These are phyloP conservation scores for Condylostoma magnum DNA, from an alignment of 169 alveolate species.

Conservation along the genomic window DNA sequence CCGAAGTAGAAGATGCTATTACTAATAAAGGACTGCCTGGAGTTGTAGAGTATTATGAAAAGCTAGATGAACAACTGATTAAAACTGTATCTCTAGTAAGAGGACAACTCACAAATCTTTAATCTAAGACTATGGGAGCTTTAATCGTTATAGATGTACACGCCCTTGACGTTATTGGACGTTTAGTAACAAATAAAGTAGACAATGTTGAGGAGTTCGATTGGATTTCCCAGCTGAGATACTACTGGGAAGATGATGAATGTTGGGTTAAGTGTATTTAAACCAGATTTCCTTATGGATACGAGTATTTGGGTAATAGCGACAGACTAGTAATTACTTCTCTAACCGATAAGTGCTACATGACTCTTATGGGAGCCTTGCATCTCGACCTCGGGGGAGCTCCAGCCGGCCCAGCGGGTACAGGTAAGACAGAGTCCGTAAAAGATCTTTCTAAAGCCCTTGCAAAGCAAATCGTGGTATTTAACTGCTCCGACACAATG, in stretches of 20 bases:
- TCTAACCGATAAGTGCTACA: conserved; percentile 87
- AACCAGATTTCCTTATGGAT: conserved; percentile 87
- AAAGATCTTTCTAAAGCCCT: conserved; percentile 88
- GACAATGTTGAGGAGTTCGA: conserved; percentile 76
- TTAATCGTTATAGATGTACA: conserved; percentile 95
- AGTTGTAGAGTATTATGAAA: conserved; percentile 58
- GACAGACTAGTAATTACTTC: conserved; percentile 87
- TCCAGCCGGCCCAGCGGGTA: conserved; percentile 92
- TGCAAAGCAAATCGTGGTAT: conserved; percentile 87
- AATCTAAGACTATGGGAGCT: conserved; percentile 88
- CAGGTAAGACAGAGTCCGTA: conserved; percentile 88
- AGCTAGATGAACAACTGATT: conserved; percentile 74
- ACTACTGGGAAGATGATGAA: conserved; percentile 95
- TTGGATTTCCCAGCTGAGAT: conserved; percentile 92
- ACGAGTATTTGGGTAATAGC: conserved; percentile 88
- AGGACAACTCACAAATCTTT: conserved; percentile 78
- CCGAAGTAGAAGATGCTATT: conserved; percentile 89
- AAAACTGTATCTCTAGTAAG: conserved; percentile 91
- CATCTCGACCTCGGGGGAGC: conserved; percentile 87
- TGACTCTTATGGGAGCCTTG: conserved; percentile 89
- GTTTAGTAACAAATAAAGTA: conserved; percentile 59
- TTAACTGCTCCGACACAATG: conserved; percentile 87
- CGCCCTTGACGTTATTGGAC: conserved; percentile 91
- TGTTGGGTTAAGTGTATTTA: conserved; percentile 85
- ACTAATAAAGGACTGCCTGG: conserved; percentile 61